phyloP scores from a whole-genome alignment of 305 asterid genomes.

The Solanum chacoense region DNA sequence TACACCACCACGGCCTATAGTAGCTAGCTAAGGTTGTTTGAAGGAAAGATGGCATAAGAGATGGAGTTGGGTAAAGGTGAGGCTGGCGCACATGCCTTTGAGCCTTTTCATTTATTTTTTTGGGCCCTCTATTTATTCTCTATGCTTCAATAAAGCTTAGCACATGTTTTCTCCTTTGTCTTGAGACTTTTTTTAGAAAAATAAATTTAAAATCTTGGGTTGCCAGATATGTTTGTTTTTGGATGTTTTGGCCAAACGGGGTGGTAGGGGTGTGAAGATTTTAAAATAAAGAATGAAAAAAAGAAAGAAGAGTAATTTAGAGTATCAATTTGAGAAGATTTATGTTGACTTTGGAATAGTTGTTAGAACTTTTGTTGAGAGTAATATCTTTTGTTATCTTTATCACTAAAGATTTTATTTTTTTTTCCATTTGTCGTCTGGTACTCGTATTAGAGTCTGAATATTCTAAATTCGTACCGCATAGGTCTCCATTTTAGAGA shows the following conservation, averaged over 20 bases:
- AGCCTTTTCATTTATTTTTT: not conserved
- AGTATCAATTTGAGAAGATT: not conserved
- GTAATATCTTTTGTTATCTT: not conserved
- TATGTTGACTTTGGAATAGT: not conserved
- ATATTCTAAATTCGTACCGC: not conserved
- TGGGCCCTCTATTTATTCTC: not conserved
- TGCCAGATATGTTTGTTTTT: not conserved
- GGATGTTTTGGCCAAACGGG: not conserved
- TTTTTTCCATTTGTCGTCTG: no score
- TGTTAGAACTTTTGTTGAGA: not conserved
- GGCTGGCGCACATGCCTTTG: constrained; percentile 1
- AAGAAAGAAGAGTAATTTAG: not conserved
- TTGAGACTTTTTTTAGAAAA: not conserved
- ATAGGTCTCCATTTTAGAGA: not conserved
- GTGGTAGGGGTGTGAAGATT: not conserved
- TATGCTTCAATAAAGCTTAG: constrained; percentile 4
- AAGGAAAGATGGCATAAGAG: not conserved
- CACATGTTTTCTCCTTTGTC: constrained; percentile 1
- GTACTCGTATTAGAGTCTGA: not conserved
- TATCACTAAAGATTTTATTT: not conserved
- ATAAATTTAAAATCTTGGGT: not conserved
- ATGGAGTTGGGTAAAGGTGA: not conserved
- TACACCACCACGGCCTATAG: fast-evolving
- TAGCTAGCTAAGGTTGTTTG: not conserved
- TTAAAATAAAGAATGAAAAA: not conserved